Conservation (phyloP, 2,329 filamentous ascomycete genomes). For the Chrysoporthe puriensis region DNA sequence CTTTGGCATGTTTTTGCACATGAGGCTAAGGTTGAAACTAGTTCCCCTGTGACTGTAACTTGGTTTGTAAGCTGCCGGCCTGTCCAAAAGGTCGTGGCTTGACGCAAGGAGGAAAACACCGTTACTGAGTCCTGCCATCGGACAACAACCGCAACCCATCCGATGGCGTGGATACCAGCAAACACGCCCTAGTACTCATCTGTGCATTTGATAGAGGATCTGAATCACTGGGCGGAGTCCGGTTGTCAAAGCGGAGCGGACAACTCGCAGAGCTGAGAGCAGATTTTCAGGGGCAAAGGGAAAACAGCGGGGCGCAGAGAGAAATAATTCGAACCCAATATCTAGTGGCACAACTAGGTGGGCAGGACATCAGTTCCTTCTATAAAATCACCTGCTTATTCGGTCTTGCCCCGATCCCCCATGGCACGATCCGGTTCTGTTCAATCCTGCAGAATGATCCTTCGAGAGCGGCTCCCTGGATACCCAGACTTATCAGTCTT, state of each 20-base stretch:
- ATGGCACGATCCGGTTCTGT: too few species aligned
- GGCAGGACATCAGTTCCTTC: neutral
- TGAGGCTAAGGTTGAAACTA: neutral
- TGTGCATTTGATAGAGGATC: too few species aligned
- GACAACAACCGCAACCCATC: neutral
- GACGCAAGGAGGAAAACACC: too few species aligned
- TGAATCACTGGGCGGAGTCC: too few species aligned
- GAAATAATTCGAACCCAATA: neutral
- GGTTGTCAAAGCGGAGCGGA: too few species aligned
- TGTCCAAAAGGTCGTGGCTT: too few species aligned
- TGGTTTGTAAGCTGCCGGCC: too few species aligned
- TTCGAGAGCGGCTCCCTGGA: too few species aligned
- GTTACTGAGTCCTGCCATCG: neutral
- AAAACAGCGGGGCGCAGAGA: neutral
- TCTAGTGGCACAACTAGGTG: neutral
- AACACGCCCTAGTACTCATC: neutral
- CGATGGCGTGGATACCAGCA: neutral
- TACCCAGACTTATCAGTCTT: too few species aligned
- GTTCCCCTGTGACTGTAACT: too few species aligned
- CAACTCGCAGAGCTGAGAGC: neutral
- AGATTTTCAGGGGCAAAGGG: slow-evolving; percentile 1
- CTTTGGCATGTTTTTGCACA: neutral
- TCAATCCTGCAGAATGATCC: too few species aligned
- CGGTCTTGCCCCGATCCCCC: too few species aligned
- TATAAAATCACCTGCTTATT: neutral